Conservation (phyloP, 2,329 filamentous ascomycete species). For the Clonostachys chloroleuca region DNA sequence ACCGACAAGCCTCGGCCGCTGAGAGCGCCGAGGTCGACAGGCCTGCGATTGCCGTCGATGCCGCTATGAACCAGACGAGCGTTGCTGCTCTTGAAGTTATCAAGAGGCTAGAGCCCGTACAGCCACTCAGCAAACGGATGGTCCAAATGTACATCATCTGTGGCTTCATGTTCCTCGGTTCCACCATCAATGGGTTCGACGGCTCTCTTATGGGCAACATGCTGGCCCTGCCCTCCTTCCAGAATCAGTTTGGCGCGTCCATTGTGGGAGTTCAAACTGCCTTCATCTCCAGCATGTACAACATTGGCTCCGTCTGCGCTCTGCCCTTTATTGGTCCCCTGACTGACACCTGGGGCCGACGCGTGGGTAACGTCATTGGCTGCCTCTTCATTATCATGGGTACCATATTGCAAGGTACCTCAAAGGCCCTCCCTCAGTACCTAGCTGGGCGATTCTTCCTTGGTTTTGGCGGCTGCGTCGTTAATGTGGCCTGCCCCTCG, state of each 20-base stretch:
- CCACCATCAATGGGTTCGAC: constrained; percentile 24
- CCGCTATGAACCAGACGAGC: not conserved
- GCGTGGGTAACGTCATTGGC: constrained; percentile 41
- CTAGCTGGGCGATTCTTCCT: constrained; percentile 51
- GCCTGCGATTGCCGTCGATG: not conserved
- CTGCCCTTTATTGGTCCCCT: constrained; percentile 34
- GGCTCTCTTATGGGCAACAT: constrained; percentile 46
- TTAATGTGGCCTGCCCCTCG: constrained; percentile 53
- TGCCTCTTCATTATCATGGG: constrained; percentile 35
- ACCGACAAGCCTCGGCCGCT: not conserved
- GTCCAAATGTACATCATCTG: constrained; percentile 1
- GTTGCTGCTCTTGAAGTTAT: constrained; percentile 1
- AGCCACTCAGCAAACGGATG: not conserved
- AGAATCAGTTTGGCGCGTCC: constrained; percentile 27
- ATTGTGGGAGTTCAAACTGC: constrained; percentile 25
- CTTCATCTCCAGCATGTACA: constrained; percentile 46
- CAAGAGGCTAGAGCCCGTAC: constrained; percentile 1
- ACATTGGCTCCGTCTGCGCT: constrained; percentile 37
- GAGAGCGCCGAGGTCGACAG: not conserved
- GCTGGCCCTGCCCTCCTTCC: constrained; percentile 19
- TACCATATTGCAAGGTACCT: constrained; percentile 15
- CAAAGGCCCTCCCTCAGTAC: constrained; percentile 40
- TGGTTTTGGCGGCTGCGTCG: constrained; percentile 55
- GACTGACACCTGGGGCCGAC: constrained; percentile 40
- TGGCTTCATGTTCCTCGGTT: constrained; percentile 3